Evolutionary conservation across 2,329 filamentous ascomycete genomes (phyloP).

Genomic region (Apiospora arundinis): DNA sequence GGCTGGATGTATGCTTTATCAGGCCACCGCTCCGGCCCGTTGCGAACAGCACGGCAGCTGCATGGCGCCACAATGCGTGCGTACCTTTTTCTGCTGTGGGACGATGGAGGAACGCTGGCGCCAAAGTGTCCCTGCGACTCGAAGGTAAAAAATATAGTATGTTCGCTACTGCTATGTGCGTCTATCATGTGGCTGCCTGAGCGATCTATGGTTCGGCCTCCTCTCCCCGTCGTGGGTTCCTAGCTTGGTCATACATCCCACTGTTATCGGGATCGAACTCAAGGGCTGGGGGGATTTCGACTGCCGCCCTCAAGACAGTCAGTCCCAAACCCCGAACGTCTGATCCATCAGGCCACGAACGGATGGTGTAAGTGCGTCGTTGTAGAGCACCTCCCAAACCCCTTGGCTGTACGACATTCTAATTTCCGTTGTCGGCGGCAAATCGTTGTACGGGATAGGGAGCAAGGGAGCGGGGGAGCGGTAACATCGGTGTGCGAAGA

Average conservation of each 20-base stretch:
- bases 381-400: not conserved
- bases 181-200: not conserved
- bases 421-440: constrained; percentile 4
- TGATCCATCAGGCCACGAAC: not conserved
- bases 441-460: not conserved
- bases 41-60: not conserved
- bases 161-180: not conserved
- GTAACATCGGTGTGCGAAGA: not conserved
- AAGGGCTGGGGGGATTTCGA: not conserved
- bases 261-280: not conserved
- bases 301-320: not conserved
- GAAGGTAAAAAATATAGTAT: not conserved
- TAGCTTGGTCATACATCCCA: not conserved
- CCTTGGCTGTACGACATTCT: not conserved
- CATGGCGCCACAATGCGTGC: not conserved
- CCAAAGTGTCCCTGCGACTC: not conserved
- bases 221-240: not conserved
- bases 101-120: not conserved
- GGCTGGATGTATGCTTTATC: constrained; percentile 2
- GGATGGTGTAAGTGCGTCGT: not conserved
- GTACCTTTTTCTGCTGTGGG: not conserved
- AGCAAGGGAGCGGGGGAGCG: not conserved
- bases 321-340: not conserved
- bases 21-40: constrained; percentile 4
- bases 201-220: not conserved